phyloP scores from a whole-genome alignment of 2,329 filamentous ascomycete genomes.

The Hymenoscyphus fraxineus region DNA sequence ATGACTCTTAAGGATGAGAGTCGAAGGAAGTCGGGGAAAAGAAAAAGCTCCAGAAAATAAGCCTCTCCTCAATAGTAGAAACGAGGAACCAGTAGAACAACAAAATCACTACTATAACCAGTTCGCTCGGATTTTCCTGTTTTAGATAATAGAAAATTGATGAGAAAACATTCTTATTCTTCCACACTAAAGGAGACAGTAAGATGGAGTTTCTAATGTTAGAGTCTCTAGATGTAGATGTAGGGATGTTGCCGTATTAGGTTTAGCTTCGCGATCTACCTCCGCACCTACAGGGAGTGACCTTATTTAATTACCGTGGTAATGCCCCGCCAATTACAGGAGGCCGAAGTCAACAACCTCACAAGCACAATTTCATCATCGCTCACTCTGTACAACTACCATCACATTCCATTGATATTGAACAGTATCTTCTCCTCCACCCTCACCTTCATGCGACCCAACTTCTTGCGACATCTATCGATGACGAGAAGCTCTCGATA shows the following conservation, averaged over 20 bases:
- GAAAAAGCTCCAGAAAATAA: too few relatives aligned
- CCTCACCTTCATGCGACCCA: background rate
- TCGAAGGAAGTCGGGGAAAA: too few relatives aligned
- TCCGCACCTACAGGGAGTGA: background rate
- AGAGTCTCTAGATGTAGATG: too few relatives aligned
- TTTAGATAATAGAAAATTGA: too few relatives aligned
- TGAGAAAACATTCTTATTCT: too few relatives aligned
- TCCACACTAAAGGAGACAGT: too few relatives aligned
- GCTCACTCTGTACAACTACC: background rate
- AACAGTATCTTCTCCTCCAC: background rate
- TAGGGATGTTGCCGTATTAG: background rate
- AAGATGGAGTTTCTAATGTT: too few relatives aligned
- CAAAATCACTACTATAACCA: too few relatives aligned
- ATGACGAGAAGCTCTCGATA: background rate
- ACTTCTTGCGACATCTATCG: background rate
- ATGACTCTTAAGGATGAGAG: background rate
- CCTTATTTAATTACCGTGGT: background rate
- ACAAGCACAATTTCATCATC: background rate
- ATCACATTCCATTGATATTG: background rate
- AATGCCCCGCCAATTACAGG: background rate
- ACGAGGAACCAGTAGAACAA: too few relatives aligned
- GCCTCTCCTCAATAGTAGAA: too few relatives aligned
- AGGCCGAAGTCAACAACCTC: background rate
- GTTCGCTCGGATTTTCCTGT: too few relatives aligned
- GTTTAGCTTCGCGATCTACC: background rate